A percentile compares a stretch with the other conserved stretches of the same genome.
These are phyloP conservation scores for Przewalskia tangutica DNA, from an alignment of 257 asterid genomes.

Conservation along the genomic window DNA sequence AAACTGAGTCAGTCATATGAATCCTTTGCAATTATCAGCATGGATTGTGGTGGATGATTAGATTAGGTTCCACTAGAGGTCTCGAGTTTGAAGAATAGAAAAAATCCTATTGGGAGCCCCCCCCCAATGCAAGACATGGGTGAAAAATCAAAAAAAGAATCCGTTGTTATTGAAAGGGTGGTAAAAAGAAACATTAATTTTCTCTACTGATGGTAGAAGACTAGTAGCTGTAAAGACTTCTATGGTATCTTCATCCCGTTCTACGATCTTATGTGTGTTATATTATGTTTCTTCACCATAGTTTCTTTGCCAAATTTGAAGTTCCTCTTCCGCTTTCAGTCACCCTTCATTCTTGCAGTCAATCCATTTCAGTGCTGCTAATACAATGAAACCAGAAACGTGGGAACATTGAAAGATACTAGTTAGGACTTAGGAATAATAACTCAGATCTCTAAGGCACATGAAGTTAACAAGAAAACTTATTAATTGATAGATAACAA, in stretches of 20 bases:
- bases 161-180: neutral
- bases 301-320: neutral
- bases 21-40: neutral
- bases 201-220: too few species aligned
- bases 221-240: neutral
- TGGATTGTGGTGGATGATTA: too few species aligned
- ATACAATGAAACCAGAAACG: neutral
- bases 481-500: neutral
- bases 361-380: neutral
- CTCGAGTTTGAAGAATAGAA: too few species aligned
- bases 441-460: neutral
- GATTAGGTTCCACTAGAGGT: too few species aligned
- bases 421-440: neutral
- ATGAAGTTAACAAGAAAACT: neutral
- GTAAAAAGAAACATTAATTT: too few species aligned
- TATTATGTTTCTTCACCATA: too few species aligned
- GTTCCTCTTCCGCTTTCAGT: neutral
- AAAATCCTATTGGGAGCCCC: too few species aligned
- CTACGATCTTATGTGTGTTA: neutral
- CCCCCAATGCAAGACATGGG: too few species aligned
- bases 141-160: too few species aligned
- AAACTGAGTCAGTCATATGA: neutral
- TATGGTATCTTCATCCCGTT: neutral
- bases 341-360: neutral
- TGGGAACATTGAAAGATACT: neutral